These are phyloP conservation scores for Fusarium ambrosium DNA, from an alignment of 2,329 filamentous ascomycete genomes.

Conservation along the genomic window DNA sequence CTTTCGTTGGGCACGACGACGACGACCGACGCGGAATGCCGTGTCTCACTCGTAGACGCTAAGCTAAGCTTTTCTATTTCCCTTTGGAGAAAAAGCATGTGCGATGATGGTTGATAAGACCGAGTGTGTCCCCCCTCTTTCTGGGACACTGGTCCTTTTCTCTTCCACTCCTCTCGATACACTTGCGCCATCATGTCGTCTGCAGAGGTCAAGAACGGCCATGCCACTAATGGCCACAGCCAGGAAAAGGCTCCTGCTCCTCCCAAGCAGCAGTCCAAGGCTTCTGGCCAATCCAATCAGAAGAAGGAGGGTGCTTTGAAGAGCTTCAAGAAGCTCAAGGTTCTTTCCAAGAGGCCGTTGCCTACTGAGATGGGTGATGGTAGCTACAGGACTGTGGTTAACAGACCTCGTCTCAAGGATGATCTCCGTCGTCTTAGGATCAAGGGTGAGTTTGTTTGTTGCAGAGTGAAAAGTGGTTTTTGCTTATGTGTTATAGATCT, in stretches of 20 bases:
- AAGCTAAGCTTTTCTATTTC: slow-evolving; percentile 10
- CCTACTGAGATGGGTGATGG: slow-evolving; percentile 74
- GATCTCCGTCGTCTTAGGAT: slow-evolving; percentile 41
- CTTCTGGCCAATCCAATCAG: slow-evolving; percentile 15
- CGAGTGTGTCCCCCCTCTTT: slow-evolving; percentile 8
- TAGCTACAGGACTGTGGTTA: slow-evolving; percentile 64
- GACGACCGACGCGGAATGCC: slow-evolving; percentile 29
- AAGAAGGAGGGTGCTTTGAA: slow-evolving; percentile 45
- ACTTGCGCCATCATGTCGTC: slow-evolving; percentile 40
- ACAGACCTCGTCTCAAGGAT: slow-evolving; percentile 55
- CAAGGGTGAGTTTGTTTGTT: slow-evolving; percentile 16
- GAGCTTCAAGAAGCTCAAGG: slow-evolving; percentile 51
- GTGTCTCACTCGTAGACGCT: slow-evolving; percentile 32
- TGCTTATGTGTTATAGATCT: slow-evolving; percentile 62
- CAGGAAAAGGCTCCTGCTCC: slow-evolving; percentile 25
- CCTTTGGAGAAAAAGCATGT: not conserved
- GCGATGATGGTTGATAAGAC: slow-evolving; percentile 18
- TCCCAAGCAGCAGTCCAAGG: slow-evolving; percentile 9
- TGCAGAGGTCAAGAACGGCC: slow-evolving; percentile 42
- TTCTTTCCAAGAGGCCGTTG: slow-evolving; percentile 71
- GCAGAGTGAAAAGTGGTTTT: not conserved
- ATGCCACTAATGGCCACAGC: slow-evolving; percentile 41
- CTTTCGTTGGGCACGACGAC: slow-evolving; percentile 4
- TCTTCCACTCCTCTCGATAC: not conserved
- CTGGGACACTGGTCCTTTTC: not conserved